Conservation (phyloP, 2,329 filamentous ascomycete species). For the Penicillium corylophilum region DNA sequence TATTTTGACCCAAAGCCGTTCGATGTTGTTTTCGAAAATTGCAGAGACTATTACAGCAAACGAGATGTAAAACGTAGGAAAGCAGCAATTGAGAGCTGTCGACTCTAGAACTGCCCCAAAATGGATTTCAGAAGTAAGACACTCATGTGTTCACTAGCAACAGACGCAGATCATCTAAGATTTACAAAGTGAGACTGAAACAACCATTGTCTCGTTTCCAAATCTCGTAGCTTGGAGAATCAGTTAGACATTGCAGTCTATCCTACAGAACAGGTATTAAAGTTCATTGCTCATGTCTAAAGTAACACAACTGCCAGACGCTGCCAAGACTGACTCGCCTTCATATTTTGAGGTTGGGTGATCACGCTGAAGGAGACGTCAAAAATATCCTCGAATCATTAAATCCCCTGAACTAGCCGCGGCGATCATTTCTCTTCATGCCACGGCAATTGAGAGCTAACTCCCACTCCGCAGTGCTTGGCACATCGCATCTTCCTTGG, state of each 20-base stretch:
- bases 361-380: not conserved
- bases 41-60: too few relatives aligned
- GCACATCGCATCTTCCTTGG: conserved; percentile 15
- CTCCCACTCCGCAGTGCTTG: conserved; percentile 5
- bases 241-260: not conserved
- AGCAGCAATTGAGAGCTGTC: too few relatives aligned
- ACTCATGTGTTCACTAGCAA: not conserved
- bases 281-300: not conserved
- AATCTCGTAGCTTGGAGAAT: not conserved
- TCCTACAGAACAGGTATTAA: not conserved
- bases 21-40: too few relatives aligned
- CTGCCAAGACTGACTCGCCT: not conserved
- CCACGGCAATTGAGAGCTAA: conserved; percentile 19
- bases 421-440: conserved; percentile 31
- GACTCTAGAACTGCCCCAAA: too few relatives aligned
- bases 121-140: too few relatives aligned
- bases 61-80: too few relatives aligned
- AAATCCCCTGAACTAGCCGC: not conserved
- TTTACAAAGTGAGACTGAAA: not conserved
- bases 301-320: not conserved
- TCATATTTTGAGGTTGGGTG: not conserved
- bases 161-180: not conserved
- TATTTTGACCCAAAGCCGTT: too few relatives aligned
- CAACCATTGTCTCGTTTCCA: not conserved
- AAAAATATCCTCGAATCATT: conserved; percentile 19